Percentiles rank a stretch among this genome's conserved stretches.
Conservation (phyloP, 495 filamentous ascomycete species). For the Penicillium odoratum region DNA sequence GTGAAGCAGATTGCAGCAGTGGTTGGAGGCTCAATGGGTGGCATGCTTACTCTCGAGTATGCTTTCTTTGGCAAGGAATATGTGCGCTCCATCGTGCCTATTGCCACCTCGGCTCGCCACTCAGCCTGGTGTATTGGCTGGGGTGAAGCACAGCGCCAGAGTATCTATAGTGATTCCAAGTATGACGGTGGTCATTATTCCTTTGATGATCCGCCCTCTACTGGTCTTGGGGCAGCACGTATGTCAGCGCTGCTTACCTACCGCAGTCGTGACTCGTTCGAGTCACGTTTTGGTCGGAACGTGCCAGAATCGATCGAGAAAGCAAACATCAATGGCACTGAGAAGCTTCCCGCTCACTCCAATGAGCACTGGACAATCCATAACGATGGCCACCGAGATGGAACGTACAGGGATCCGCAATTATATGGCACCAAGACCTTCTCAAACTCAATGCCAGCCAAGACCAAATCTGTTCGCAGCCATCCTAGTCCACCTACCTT, state of each 20-base stretch:
- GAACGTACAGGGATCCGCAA: constrained; percentile 69
- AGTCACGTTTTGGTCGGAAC: constrained; percentile 91
- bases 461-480: constrained; percentile 18
- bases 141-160: constrained; percentile 96
- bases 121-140: constrained; percentile 99
- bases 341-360: constrained; percentile 61
- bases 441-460: constrained; percentile 18
- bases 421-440: constrained; percentile 68
- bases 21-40: constrained; percentile 95
- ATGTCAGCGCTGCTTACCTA: constrained; percentile 97
- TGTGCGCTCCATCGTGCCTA: constrained; percentile 85
- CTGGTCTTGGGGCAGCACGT: constrained; percentile 91
- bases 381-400: constrained; percentile 87
- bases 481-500: constrained; percentile 72
- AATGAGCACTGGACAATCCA: constrained; percentile 92
- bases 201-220: constrained; percentile 76
- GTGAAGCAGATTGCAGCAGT: constrained; percentile 83
- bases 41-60: constrained; percentile 96
- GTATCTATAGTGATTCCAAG: constrained; percentile 97
- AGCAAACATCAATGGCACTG: constrained; percentile 71
- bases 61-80: constrained; percentile 95
- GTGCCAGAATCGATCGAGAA: constrained; percentile 78
- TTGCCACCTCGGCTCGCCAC: constrained; percentile 91
- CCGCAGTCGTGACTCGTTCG: constrained; percentile 93
- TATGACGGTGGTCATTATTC: constrained; percentile 96